phyloP scores from a whole-genome alignment of 176 grass and related monocot species.

The Cocos nucifera region DNA sequence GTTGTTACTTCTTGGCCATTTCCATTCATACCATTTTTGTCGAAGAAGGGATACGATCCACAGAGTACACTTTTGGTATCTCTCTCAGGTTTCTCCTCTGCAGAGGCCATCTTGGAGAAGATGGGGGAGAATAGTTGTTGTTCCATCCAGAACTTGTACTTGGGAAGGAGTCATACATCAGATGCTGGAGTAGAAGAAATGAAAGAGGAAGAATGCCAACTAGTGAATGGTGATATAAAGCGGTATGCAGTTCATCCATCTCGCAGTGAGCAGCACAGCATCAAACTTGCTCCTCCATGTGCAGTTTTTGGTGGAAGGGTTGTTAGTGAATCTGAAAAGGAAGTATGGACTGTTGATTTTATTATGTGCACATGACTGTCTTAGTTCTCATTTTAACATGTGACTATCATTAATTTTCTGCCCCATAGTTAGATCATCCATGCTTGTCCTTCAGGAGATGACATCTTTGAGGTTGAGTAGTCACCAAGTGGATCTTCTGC shows the following conservation, averaged over 20 bases:
- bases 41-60: constrained; percentile 41
- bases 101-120: constrained; percentile 31
- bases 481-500: constrained; percentile 68
- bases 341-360: constrained; percentile 7
- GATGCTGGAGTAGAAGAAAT: constrained; percentile 21
- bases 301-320: neutral
- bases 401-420: too few relatives aligned
- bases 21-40: constrained; percentile 50
- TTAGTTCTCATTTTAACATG: too few relatives aligned
- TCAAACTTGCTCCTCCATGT: neutral
- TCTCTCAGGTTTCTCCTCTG: constrained; percentile 65
- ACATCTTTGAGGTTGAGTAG: constrained; percentile 74
- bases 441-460: constrained; percentile 38
- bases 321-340: neutral
- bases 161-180: constrained; percentile 22
- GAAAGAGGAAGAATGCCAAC: constrained; percentile 20
- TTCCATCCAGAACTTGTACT: constrained; percentile 22
- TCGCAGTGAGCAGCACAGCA: constrained; percentile 12
- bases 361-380: neutral
- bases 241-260: constrained; percentile 18
- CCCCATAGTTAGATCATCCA: too few relatives aligned
- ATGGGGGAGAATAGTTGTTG: constrained; percentile 4
- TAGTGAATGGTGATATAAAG: constrained; percentile 23
- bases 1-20: constrained; percentile 59
- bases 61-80: constrained; percentile 47